Conservation (phyloP, 257 asterid genomes). For the Leonotis leonurus region DNA sequence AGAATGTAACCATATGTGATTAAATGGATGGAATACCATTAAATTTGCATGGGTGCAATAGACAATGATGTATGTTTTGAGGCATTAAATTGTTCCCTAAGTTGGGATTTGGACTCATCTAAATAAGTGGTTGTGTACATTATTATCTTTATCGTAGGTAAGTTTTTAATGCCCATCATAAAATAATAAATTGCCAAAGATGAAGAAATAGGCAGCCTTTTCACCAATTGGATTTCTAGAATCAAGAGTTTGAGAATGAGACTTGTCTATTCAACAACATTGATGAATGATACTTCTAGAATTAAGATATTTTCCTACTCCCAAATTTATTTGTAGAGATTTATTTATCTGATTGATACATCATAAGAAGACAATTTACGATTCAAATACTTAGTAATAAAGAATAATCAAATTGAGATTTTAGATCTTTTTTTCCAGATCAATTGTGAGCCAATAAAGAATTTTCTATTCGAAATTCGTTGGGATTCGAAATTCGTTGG, state of each 20-base stretch:
- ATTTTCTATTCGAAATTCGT: no score
- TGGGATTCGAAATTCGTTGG: no score
- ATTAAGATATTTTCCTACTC: background rate
- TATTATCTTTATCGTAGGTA: background rate
- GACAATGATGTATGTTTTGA: no score
- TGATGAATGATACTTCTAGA: background rate
- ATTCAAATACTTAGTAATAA: no score
- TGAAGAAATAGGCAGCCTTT: background rate
- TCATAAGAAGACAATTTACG: no score
- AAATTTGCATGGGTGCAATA: no score
- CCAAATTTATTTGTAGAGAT: no score
- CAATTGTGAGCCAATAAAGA: no score
- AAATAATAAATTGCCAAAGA: background rate
- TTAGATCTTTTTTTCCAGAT: no score
- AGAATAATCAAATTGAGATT: no score
- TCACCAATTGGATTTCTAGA: background rate
- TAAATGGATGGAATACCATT: background rate
- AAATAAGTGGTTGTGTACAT: background rate
- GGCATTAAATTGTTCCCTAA: background rate
- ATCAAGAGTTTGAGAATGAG: background rate
- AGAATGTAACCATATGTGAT: background rate
- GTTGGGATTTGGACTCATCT: background rate
- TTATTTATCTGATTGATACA: no score
- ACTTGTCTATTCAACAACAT: background rate
- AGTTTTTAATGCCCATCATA: background rate